Percentiles rank a stretch among this genome's conserved stretches.
Conservation (phyloP, 139 green algal species). For the Micractinium conductrix region DNA sequence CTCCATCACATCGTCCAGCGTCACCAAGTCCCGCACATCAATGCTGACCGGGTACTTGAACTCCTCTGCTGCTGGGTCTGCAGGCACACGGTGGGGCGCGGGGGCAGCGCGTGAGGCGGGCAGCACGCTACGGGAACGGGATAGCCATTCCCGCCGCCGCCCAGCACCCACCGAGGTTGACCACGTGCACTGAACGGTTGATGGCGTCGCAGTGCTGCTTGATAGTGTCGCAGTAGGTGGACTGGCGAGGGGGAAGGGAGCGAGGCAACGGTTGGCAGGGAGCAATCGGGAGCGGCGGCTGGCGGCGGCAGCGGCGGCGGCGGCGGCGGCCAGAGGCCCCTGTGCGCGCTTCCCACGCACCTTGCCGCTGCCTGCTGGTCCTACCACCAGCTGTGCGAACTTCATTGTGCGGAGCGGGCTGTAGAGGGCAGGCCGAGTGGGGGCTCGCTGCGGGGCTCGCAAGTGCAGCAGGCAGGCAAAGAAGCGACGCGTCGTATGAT, state of each 20-base stretch:
- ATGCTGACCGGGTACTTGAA: conserved; percentile 92
- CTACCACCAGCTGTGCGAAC: conserved; percentile 93
- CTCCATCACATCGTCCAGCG: conserved; percentile 95
- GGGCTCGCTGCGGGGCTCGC: no score
- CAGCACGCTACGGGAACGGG: no score
- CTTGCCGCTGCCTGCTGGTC: conserved; percentile 96
- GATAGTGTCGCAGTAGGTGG: conserved; percentile 94
- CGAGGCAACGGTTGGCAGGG: not conserved
- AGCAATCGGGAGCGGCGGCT: no score
- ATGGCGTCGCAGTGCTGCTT: conserved; percentile 93
- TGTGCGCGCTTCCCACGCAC: conserved; percentile 25
- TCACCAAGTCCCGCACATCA: conserved; percentile 90
- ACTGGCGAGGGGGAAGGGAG: conserved; percentile 64
- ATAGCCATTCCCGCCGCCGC: no score
- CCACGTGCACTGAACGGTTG: conserved; percentile 79
- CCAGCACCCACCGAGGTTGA: conserved; percentile 89
- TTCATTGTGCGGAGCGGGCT: conserved; percentile 49
- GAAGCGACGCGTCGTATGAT: no score
- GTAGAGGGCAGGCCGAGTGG: no score
- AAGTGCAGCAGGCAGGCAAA: no score
- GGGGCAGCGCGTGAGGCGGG: not conserved
- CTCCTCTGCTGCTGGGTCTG: conserved; percentile 95
- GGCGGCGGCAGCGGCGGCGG: not conserved
- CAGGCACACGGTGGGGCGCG: not conserved
- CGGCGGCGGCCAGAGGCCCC: no score